Conservation (phyloP, 257 asterid genomes). For the Capsicum rhomboideum region DNA sequence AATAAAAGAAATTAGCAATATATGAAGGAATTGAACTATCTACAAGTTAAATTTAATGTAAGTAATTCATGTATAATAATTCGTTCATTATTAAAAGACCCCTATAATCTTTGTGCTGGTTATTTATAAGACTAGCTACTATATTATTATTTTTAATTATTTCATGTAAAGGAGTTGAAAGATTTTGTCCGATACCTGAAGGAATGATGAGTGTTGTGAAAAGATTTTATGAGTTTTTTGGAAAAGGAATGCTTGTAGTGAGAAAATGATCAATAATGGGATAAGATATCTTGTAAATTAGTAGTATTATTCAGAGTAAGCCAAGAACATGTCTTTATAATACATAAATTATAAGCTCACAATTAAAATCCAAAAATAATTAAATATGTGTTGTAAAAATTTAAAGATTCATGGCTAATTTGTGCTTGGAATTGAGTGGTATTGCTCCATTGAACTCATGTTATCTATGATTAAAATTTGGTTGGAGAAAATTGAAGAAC, state of each 20-base stretch:
- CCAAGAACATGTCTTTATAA: background rate
- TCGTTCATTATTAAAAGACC: background rate
- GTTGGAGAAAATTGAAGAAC: background rate
- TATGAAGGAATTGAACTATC: too few relatives aligned
- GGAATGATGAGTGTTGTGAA: background rate
- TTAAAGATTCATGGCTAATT: background rate
- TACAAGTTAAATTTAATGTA: background rate
- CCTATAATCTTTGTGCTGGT: background rate
- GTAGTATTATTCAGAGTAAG: background rate
- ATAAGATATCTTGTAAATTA: background rate
- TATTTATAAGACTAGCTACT: background rate
- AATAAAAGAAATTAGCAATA: background rate
- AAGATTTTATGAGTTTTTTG: background rate
- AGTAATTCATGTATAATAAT: background rate
- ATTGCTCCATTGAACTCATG: background rate
- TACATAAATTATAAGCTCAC: background rate
- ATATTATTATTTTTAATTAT: too few relatives aligned
- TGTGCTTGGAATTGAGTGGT: background rate
- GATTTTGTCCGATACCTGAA: background rate
- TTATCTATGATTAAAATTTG: background rate
- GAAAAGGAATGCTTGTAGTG: background rate
- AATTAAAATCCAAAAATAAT: background rate
- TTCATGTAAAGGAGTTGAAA: background rate
- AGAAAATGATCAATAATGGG: background rate
- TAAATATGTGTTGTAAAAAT: background rate